Evolutionary conservation across 108 stramenopile genomes (phyloP).

Genomic region (Thalassiosira profunda): DNA sequence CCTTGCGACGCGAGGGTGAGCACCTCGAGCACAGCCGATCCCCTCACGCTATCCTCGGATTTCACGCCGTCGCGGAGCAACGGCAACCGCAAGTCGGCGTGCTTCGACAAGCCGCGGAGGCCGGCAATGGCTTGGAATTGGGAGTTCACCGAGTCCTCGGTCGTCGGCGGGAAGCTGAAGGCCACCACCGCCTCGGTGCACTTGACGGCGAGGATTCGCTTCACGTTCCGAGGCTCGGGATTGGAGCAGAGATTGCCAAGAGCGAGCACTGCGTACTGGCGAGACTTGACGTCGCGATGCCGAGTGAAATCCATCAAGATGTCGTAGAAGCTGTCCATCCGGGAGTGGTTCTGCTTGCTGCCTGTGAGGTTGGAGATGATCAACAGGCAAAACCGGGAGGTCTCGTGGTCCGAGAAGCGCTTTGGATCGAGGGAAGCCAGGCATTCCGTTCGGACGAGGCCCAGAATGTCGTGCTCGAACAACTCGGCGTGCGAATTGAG

Average conservation of each 20-base stretch:
- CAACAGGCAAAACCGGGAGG: conserved; percentile 75
- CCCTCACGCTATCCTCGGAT: no score
- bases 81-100: conserved; percentile 61
- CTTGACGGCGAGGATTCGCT: conserved; percentile 59
- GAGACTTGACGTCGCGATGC: conserved; percentile 76
- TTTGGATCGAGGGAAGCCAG: conserved; percentile 70
- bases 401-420: conserved; percentile 71
- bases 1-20: conserved; percentile 67
- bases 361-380: conserved; percentile 73
- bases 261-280: conserved; percentile 83
- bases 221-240: conserved; percentile 59
- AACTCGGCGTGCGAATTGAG: conserved; percentile 72
- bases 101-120: conserved; percentile 77
- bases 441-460: conserved; percentile 59
- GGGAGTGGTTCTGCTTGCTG: conserved; percentile 53
- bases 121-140: conserved; percentile 93
- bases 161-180: conserved; percentile 75
- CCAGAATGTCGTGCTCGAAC: conserved; percentile 53
- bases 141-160: conserved; percentile 64
- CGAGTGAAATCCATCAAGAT: conserved; percentile 68
- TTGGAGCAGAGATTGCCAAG: conserved; percentile 84
- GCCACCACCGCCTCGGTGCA: conserved; percentile 68
- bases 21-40: no score
- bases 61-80: conserved; percentile 72
- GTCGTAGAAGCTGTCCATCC: conserved; percentile 55